Evolutionary conservation across 2,329 filamentous ascomycete genomes (phyloP), one percentile per base, ranked within the genome.

Genomic region (Neonectria faginata): DNA sequence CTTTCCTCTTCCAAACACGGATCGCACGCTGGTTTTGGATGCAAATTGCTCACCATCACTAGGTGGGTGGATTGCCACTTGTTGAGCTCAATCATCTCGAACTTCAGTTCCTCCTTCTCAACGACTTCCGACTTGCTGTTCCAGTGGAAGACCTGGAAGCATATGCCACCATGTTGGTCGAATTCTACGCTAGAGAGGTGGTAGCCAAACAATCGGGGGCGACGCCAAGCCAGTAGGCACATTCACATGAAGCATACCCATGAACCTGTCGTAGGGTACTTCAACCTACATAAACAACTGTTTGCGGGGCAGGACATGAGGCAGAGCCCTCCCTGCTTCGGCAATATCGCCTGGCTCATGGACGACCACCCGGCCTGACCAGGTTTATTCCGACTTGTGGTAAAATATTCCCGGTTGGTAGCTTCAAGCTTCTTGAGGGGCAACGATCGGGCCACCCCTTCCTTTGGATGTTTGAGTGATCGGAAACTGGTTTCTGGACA

Each of bases 101-200:
- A 79, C 86, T 98, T 3, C 96, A 99, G 79, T 99, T 99, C 76
- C 85, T 99, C 5, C 85, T 97, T 2, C 85, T 99, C 31, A 99
- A 99, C 79, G 96, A 98, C 78, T 99, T 99, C 78, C 90, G 95
- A 64, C 89, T 99, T 16, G 93, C 93, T 2, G 91, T 99, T 10
- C 92, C 95, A 0, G 91, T 98, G 14, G 96, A 98, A 81, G 95
- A 98, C 74, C 88, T 99, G 64, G 96, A 99, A 79, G 93, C 94
- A 0, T 99, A 99, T 74, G 96, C 94, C 5, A 99, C 96, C 1
- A 98, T 98, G 95, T 85, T 99, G 12, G 96, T 99, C 16, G 95
- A 98, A 75, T 99, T 98, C 75, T 99, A 98, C 75, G 95, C 94
- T 0, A 87, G 95, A 58, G 96, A 99, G 78, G 91, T 97, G 16